These are phyloP conservation scores for Eucalyptus cladocalyx DNA, from an alignment of 345 rosid species.

Conservation along the genomic window DNA sequence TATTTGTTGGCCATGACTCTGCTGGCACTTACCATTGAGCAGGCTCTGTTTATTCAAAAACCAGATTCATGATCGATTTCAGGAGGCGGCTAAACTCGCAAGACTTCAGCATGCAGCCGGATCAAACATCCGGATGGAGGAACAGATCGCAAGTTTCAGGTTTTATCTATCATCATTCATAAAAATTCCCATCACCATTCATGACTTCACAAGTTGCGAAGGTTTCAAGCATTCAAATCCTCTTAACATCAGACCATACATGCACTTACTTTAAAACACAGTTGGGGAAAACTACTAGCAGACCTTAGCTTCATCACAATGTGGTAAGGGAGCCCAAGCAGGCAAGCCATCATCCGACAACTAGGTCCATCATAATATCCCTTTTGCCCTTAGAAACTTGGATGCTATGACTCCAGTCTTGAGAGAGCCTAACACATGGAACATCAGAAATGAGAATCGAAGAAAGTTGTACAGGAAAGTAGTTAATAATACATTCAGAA, in stretches of 20 bases:
- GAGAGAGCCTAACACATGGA: background rate
- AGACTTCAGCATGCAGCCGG: background rate
- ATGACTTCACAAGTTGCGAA: background rate
- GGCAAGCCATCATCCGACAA: background rate
- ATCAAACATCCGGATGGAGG: background rate
- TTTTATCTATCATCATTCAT: background rate
- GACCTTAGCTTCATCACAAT: background rate
- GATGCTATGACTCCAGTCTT: background rate
- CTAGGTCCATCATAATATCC: background rate
- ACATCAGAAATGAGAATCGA: background rate
- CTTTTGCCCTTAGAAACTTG: background rate
- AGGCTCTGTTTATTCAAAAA: background rate
- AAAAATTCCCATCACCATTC: background rate
- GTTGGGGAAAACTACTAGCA: background rate
- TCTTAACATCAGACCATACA: background rate
- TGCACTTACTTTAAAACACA: background rate
- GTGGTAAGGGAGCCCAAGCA: background rate
- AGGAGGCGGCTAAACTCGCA: background rate
- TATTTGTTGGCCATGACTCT: background rate
- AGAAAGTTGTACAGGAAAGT: too few relatives aligned
- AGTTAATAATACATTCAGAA: too few relatives aligned
- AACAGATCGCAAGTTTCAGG: background rate
- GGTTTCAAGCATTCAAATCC: background rate
- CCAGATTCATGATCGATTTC: background rate
- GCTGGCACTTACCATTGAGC: background rate